Base-by-base conservation (phyloP, 148 eudicot genomes). In the Rhododendron kiyosumense region DNA sequence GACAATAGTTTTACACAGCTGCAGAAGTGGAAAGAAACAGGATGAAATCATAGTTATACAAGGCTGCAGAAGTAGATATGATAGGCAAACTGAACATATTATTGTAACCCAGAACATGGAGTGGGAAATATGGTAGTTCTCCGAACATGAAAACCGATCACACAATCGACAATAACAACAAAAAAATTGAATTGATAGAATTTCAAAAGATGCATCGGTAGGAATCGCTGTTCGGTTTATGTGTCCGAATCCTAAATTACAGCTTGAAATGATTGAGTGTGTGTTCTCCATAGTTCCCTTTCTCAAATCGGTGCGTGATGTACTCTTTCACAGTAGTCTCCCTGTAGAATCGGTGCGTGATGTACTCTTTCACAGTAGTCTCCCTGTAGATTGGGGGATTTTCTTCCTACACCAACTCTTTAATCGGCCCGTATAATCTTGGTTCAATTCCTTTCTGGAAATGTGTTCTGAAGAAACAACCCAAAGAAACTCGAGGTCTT, bases 401-500 rank as follows among this genome's bases (percentile, higher is more conserved):
- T 78, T 78, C 17, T 38, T 78, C 52, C 1, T 52, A 78, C 24
- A 78, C 48, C 52, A 78, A 2, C 85, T 92, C 95, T 85, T 91
- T 91, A 52, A 95, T 93, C 1, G 95, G 98, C 63, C 90, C 93
- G 49, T 91, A 95, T 0, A 85, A 14, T 49, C 76, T 89, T 1
- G 90, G 4, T 11, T 88, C 38, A 8, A 38, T n/a, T 71, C 52
- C 86, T 63, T 79, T 54, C 32, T 36, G 26, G 46, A 59, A 20
- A 77, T 81, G 45, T 20, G 92, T 89, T 32, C 87, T 92, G 85
- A 93, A 91, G 74, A 93, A 92, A 85, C 88, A 49, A 51, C 93
- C 95, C 14, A 92, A 84, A 8, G 96, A 92, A 15, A 92, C 76
- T 85, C 98, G 88, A 3, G 94, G 93, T 90, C 96, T 91, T 9